A percentile compares a stretch with the other conserved stretches of the same genome.
These are phyloP conservation scores for Pseudonitzschia delicatissima DNA, from an alignment of 108 stramenopile species.

Conservation along the genomic window DNA sequence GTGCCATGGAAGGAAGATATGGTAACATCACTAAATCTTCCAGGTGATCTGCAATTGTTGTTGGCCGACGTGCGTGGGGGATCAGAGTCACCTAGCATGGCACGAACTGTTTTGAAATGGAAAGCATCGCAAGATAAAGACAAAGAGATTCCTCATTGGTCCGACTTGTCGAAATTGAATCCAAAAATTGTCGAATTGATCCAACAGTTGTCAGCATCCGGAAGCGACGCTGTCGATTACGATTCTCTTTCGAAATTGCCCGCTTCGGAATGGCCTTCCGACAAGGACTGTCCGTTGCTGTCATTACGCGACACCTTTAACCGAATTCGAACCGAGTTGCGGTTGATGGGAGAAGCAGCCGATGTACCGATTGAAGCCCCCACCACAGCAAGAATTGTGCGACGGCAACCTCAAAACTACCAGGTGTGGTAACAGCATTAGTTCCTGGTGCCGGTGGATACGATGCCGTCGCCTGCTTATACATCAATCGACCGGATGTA, in stretches of 20 bases:
- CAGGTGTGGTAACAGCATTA: slow-evolving; percentile 88
- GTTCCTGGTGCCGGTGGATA: slow-evolving; percentile 97
- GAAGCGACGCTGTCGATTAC: slow-evolving; percentile 10
- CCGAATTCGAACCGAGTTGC: slow-evolving; percentile 59
- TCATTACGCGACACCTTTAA: slow-evolving; percentile 49
- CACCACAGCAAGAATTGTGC: slow-evolving; percentile 74
- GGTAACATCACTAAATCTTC: slow-evolving; percentile 52
- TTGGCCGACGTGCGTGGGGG: slow-evolving; percentile 95
- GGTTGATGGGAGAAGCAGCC: slow-evolving; percentile 78
- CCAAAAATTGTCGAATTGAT: slow-evolving; percentile 50
- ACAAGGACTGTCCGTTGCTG: slow-evolving; percentile 18
- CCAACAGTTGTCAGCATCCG: slow-evolving; percentile 24
- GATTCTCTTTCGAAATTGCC: slow-evolving; percentile 31
- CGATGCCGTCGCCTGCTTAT: slow-evolving; percentile 90
- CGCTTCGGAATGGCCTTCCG: slow-evolving; percentile 40
- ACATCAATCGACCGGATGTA: slow-evolving; percentile 55
- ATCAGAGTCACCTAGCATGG: slow-evolving; percentile 93
- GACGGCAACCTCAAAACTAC: slow-evolving; percentile 82
- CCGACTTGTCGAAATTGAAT: slow-evolving; percentile 63
- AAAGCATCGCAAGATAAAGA: slow-evolving; percentile 33
- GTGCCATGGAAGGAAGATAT: slow-evolving; percentile 58
- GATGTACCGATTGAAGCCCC: slow-evolving; percentile 93
- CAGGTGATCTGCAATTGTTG: slow-evolving; percentile 71
- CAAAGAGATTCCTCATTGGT: slow-evolving; percentile 68
- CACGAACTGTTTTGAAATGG: slow-evolving; percentile 81